Percentiles rank a stretch among this genome's conserved stretches.
Evolutionary conservation across 352 stramenopile species (phyloP).

Genomic region (Pythium apleroticum): DNA sequence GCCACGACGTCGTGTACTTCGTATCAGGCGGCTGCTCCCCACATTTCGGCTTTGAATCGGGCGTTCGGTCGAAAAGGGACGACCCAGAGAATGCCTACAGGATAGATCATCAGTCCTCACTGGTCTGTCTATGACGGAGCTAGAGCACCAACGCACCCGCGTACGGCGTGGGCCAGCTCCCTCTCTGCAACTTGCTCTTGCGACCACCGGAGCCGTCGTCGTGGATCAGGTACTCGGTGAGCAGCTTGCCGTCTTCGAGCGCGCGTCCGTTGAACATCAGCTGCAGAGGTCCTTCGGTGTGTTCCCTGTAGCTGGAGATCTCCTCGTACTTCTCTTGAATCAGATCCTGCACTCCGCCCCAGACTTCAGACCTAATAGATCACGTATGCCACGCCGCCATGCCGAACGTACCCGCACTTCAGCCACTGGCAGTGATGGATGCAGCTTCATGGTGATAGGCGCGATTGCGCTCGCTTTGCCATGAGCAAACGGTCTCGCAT

Average conservation of each 20-base stretch:
- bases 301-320: slow-evolving; percentile 40
- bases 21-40: neutral
- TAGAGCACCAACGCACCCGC: slow-evolving; percentile 29
- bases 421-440: slow-evolving; percentile 39
- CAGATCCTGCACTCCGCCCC: slow-evolving; percentile 26
- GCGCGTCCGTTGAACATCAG: slow-evolving; percentile 43
- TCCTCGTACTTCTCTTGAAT: slow-evolving; percentile 46
- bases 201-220: neutral
- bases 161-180: slow-evolving; percentile 46
- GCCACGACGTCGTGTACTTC: no score
- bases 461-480: slow-evolving; percentile 45
- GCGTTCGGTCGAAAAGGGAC: slow-evolving; percentile 45
- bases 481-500: slow-evolving; percentile 51
- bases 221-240: slow-evolving; percentile 40
- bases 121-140: neutral
- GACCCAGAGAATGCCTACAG: slow-evolving; percentile 62
- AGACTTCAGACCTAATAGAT: neutral
- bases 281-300: slow-evolving; percentile 40
- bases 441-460: slow-evolving; percentile 40
- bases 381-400: neutral
- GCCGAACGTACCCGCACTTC: slow-evolving; percentile 35
- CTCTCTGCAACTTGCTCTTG: neutral
- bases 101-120: neutral
- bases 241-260: slow-evolving; percentile 40
- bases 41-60: slow-evolving; percentile 14